These are phyloP conservation scores for Russula ochroleuca DNA, from an alignment of 768 basidiomycete species.

Conservation along the genomic window DNA sequence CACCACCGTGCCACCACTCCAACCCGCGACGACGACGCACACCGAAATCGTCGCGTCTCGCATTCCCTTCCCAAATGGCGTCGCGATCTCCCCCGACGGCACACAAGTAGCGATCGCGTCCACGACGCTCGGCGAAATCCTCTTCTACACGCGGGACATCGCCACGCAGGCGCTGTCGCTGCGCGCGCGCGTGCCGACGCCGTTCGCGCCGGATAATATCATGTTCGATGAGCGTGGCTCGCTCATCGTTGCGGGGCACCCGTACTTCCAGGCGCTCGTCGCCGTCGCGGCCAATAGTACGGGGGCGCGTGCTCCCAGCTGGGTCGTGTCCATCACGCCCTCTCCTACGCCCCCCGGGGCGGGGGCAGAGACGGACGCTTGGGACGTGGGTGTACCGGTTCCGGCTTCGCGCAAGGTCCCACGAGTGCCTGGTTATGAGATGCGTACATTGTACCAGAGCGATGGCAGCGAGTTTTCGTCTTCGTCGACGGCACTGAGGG, in stretches of 20 bases:
- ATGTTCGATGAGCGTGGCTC: conserved; percentile 45
- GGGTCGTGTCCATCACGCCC: conserved; percentile 48
- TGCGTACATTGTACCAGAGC: conserved; percentile 71
- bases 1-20: not conserved
- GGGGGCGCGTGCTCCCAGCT: conserved; percentile 47
- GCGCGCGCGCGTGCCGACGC: conserved; percentile 43
- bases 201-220: conserved; percentile 62
- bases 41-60: conserved; percentile 37
- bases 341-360: conserved; percentile 27
- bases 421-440: conserved; percentile 36
- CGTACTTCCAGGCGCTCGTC: conserved; percentile 53
- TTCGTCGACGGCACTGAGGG: conserved; percentile 50
- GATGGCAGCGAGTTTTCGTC: conserved; percentile 57
- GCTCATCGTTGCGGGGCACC: conserved; percentile 62
- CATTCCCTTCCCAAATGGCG: conserved; percentile 65
- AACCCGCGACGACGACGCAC: conserved; percentile 33
- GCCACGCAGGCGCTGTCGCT: conserved; percentile 43
- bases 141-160: conserved; percentile 49
- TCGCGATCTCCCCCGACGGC: conserved; percentile 51
- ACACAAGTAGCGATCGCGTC: conserved; percentile 54
- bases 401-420: conserved; percentile 44
- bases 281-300: conserved; percentile 44
- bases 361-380: conserved; percentile 28
- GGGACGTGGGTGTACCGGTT: conserved; percentile 46
- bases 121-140: conserved; percentile 45